Evolutionary conservation across 768 basidiomycete genomes (phyloP).

Genomic region (Pholiota molesta): DNA sequence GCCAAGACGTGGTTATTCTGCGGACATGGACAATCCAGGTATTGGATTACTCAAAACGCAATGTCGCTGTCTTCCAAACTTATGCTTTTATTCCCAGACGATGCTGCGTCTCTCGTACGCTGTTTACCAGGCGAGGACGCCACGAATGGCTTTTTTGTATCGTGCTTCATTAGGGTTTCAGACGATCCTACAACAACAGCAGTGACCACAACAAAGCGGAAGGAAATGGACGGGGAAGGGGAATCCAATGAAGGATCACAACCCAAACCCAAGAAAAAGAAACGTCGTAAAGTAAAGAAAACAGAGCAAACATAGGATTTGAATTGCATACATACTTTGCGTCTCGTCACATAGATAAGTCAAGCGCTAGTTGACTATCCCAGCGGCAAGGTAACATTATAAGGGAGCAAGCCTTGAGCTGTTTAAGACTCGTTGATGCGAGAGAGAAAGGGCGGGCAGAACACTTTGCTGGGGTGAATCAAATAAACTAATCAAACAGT

Average conservation of each 20-base stretch:
- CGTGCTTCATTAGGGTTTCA: conserved; percentile 69
- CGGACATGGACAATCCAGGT: conserved; percentile 65
- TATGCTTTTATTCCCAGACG: conserved; percentile 34
- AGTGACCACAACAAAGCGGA: conserved; percentile 25
- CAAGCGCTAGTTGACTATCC: not conserved
- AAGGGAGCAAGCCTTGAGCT: not conserved
- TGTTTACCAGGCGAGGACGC: conserved; percentile 83
- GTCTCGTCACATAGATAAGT: conserved; percentile 5
- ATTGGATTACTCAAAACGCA: conserved; percentile 38
- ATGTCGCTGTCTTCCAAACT: not conserved
- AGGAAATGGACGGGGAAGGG: conserved; percentile 13
- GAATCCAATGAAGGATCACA: conserved; percentile 27
- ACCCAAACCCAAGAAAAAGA: conserved; percentile 27
- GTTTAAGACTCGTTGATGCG: conserved; percentile 12
- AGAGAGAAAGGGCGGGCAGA: conserved; percentile 6
- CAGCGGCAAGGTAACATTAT: not conserved
- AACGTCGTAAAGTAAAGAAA: conserved; percentile 17
- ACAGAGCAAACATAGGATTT: conserved; percentile 3
- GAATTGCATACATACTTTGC: not conserved
- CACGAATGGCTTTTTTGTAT: conserved; percentile 97
- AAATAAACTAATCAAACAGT: conserved; percentile 18
- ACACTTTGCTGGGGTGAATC: conserved; percentile 22
- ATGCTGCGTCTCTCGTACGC: conserved; percentile 66
- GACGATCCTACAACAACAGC: conserved; percentile 15
- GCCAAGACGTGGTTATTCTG: conserved; percentile 75